These are phyloP conservation scores for Phytophthora macrochlamydospora DNA, from an alignment of 352 stramenopile species.

Conservation along the genomic window DNA sequence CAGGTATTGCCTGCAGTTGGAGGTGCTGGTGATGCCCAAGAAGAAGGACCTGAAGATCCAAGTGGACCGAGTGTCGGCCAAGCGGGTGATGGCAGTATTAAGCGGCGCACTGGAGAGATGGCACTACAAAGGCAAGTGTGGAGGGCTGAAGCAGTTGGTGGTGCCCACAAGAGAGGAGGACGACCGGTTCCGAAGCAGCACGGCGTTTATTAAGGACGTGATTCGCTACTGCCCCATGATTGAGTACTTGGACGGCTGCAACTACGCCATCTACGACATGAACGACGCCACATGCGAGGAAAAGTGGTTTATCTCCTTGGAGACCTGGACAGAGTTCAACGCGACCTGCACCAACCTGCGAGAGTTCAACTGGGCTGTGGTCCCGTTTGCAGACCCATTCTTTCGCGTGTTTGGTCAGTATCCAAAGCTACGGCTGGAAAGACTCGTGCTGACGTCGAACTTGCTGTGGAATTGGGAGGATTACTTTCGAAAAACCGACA, in stretches of 20 bases:
- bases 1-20: slow-evolving; percentile 37
- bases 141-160: slow-evolving; percentile 42
- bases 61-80: slow-evolving; percentile 12
- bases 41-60: slow-evolving; percentile 19
- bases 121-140: slow-evolving; percentile 33
- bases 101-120: slow-evolving; percentile 37
- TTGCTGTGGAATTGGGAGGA: slow-evolving; percentile 42
- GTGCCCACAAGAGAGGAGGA: slow-evolving; percentile 31
- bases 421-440: slow-evolving; percentile 41
- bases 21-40: slow-evolving; percentile 34
- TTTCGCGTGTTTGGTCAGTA: slow-evolving; percentile 48
- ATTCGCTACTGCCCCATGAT: slow-evolving; percentile 40
- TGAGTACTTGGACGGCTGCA: slow-evolving; percentile 43
- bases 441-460: slow-evolving; percentile 40
- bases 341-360: slow-evolving; percentile 39
- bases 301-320: slow-evolving; percentile 40
- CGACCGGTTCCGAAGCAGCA: slow-evolving; percentile 23
- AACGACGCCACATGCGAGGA: slow-evolving; percentile 35
- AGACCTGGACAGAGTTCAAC: slow-evolving; percentile 44
- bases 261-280: slow-evolving; percentile 33
- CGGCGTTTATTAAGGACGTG: slow-evolving; percentile 38
- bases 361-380: slow-evolving; percentile 45
- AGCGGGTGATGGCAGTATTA: slow-evolving; percentile 29
- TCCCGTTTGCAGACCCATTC: slow-evolving; percentile 46
- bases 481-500: slow-evolving; percentile 35